Percentiles rank a stretch among this genome's conserved stretches.
These are phyloP conservation scores for Castanea crenata DNA, from an alignment of 306 rosid species.

Conservation along the genomic window DNA sequence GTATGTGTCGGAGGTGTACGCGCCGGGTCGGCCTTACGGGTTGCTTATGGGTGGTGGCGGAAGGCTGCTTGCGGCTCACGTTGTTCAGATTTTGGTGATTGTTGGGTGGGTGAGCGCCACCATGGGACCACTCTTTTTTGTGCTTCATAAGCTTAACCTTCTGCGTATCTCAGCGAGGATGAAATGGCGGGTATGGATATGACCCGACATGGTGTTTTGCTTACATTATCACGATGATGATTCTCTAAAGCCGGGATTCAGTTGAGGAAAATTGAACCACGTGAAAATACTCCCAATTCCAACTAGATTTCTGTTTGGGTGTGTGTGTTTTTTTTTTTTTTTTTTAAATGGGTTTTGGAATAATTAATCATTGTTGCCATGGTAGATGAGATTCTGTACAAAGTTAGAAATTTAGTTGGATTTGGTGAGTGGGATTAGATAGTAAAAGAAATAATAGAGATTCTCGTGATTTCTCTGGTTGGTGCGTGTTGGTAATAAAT, in stretches of 20 bases:
- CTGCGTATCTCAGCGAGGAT: constrained; percentile 74
- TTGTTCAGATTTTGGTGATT: constrained; percentile 72
- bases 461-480: not conserved
- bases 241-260: constrained; percentile 20
- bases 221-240: constrained; percentile 59
- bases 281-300: constrained; percentile 23
- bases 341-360: no score
- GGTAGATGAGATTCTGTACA: no score
- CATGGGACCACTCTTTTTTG: constrained; percentile 77
- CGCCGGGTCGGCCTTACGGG: constrained; percentile 46
- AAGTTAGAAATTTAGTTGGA: not conserved
- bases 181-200: constrained; percentile 93
- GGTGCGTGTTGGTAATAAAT: no score
- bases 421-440: no score
- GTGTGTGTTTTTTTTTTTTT: no score
- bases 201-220: constrained; percentile 96
- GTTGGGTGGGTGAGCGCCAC: constrained; percentile 84
- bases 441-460: not conserved
- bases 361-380: not conserved
- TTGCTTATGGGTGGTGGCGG: constrained; percentile 86
- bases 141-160: constrained; percentile 54
- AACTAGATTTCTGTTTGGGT: not conserved
- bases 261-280: constrained; percentile 49
- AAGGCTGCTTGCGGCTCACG: constrained; percentile 59
- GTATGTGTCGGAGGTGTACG: constrained; percentile 66